These are phyloP conservation scores for Epichloe glyceriae DNA, from an alignment of 2,329 filamentous ascomycete species.

Conservation along the genomic window DNA sequence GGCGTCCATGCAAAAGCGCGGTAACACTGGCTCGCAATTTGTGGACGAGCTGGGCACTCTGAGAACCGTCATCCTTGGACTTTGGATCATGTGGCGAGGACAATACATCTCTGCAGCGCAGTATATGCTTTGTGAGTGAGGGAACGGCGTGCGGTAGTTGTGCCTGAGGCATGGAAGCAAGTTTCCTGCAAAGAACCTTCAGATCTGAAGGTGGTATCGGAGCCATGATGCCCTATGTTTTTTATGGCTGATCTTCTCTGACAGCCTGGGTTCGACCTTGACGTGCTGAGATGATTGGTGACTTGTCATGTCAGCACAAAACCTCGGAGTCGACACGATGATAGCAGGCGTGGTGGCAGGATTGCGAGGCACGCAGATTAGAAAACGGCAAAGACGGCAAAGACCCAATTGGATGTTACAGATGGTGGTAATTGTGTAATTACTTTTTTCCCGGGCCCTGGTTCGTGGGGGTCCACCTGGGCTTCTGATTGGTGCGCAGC, in stretches of 20 bases:
- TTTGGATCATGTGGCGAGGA: constrained; percentile 49
- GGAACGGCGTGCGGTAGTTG: constrained; percentile 64
- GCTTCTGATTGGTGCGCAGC: constrained; percentile 14
- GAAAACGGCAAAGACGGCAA: neutral
- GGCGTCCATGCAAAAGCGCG: constrained; percentile 66
- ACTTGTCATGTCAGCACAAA: neutral
- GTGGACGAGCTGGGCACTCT: constrained; percentile 59
- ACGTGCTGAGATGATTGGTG: neutral
- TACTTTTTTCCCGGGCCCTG: constrained; percentile 16
- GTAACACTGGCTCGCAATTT: constrained; percentile 70
- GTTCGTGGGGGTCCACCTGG: constrained; percentile 10
- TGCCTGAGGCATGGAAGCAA: constrained; percentile 57
- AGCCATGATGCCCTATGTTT: neutral
- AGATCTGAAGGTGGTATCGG: constrained; percentile 37
- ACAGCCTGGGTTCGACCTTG: neutral
- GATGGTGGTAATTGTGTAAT: neutral
- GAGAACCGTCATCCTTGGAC: constrained; percentile 48
- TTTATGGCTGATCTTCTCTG: neutral
- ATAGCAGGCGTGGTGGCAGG: neutral
- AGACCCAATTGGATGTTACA: neutral
- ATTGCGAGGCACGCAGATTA: neutral
- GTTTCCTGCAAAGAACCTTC: constrained; percentile 51
- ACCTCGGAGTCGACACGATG: neutral
- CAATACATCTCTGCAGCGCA: constrained; percentile 46
- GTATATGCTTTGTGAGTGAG: constrained; percentile 48